Conservation (phyloP, 106 monocot genomes). For the Dendrobium chrysotoxum region DNA sequence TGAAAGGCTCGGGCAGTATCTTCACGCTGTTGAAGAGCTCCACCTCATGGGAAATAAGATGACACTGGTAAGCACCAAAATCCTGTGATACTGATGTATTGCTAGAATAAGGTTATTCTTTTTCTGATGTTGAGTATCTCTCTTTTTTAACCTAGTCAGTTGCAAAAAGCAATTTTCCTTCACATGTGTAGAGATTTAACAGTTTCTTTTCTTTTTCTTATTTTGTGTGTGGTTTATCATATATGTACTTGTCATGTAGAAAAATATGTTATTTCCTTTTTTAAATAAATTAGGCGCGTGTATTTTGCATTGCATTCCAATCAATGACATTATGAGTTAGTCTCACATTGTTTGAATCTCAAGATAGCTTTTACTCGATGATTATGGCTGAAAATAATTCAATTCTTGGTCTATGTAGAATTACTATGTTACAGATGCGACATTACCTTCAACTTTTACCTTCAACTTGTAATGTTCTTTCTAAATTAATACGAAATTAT, state of each 20-base stretch:
- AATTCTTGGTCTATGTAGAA: background rate
- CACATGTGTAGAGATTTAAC: background rate
- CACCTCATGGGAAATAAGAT: slow-evolving; percentile 80
- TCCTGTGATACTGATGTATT: background rate
- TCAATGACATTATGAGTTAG: background rate
- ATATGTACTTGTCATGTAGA: background rate
- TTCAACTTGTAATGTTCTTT: background rate
- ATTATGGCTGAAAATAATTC: background rate
- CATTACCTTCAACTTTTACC: background rate
- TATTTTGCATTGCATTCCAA: background rate
- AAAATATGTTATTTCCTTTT: background rate
- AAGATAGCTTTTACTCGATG: background rate
- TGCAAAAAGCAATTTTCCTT: background rate
- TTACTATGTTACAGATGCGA: background rate
- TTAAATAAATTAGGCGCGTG: background rate
- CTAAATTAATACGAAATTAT: background rate
- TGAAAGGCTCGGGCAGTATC: slow-evolving; percentile 60
- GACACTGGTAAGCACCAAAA: slow-evolving; percentile 34
- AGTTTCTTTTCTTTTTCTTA: background rate
- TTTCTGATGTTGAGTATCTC: background rate
- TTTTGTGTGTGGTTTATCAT: background rate
- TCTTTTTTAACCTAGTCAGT: background rate
- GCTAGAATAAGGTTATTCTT: background rate
- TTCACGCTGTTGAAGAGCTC: slow-evolving; percentile 67
- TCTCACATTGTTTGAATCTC: background rate